Evolutionary conservation across 495 filamentous ascomycete species (phyloP).

Genomic region (Oleoguttula mirabilis): DNA sequence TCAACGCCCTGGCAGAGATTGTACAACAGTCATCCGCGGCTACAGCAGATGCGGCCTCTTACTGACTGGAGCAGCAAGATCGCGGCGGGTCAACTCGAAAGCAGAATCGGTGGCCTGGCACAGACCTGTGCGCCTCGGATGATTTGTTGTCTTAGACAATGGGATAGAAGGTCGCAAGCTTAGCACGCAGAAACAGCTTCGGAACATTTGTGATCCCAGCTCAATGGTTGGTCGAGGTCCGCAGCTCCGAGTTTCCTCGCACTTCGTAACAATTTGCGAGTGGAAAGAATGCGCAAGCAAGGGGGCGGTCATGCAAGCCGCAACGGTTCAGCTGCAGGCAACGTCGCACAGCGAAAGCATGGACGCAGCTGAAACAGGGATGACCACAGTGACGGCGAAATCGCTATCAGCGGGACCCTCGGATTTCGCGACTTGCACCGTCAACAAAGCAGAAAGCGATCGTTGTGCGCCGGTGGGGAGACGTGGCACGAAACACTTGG

Average conservation of each 20-base stretch:
- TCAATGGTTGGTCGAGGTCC: too few species aligned
- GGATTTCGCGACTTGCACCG: too few species aligned
- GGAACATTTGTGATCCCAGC: too few species aligned
- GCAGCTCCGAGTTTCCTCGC: too few species aligned
- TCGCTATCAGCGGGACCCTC: too few species aligned
- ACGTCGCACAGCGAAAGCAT: slow-evolving; percentile 15
- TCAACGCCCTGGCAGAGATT: slow-evolving; percentile 15
- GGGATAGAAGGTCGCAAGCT: too few species aligned
- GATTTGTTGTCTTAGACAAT: slow-evolving; percentile 8
- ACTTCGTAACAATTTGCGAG: background rate
- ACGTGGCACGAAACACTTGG: slow-evolving; percentile 6
- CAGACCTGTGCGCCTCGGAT: slow-evolving; percentile 1
- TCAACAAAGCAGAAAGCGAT: background rate
- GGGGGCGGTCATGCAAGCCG: slow-evolving; percentile 9
- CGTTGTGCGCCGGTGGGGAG: slow-evolving; percentile 1
- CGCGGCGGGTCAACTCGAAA: too few species aligned
- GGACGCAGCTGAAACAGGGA: slow-evolving; percentile 14
- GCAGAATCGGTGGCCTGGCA: background rate
- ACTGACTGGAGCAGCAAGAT: too few species aligned
- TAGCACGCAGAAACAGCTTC: too few species aligned
- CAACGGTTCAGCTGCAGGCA: slow-evolving; percentile 16
- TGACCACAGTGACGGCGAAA: too few species aligned
- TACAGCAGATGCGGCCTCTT: slow-evolving; percentile 4
- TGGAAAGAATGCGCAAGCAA: slow-evolving; percentile 7
- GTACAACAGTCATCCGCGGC: slow-evolving; percentile 9